Conservation (phyloP, 176 grass and related monocot genomes). For the Carex pumila region DNA sequence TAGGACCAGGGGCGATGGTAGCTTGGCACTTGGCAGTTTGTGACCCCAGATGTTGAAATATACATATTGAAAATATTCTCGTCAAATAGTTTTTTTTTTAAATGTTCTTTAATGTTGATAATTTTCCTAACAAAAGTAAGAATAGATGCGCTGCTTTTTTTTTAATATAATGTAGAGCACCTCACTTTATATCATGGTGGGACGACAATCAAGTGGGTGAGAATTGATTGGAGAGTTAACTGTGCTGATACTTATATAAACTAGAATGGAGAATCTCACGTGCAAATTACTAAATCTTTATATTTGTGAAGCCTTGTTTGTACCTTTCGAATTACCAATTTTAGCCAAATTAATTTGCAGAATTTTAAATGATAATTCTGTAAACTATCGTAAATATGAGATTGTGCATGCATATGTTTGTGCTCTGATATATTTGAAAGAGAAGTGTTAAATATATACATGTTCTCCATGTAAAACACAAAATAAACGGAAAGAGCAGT, state of each 20-base stretch:
- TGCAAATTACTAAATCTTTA: neutral
- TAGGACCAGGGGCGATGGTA: no score
- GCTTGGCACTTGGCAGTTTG: no score
- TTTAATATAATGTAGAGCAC: no score
- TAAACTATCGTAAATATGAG: neutral
- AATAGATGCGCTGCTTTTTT: neutral
- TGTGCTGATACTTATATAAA: neutral
- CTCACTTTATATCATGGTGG: neutral
- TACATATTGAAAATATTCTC: no score
- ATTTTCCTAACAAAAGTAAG: neutral
- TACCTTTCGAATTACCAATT: neutral
- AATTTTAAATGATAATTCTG: neutral
- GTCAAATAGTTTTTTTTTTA: no score
- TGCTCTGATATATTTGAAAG: neutral
- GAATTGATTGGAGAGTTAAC: neutral
- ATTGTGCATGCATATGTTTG: neutral
- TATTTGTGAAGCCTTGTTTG: neutral
- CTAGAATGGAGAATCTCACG: neutral
- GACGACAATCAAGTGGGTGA: neutral
- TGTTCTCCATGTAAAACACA: neutral
- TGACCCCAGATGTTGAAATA: no score
- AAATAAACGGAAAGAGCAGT: neutral
- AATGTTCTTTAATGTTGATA: neutral
- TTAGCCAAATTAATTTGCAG: neutral
- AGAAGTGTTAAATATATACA: neutral